These are phyloP conservation scores for Neurospora sp. DNA, from an alignment of 495 filamentous ascomycete genomes.

Conservation along the genomic window DNA sequence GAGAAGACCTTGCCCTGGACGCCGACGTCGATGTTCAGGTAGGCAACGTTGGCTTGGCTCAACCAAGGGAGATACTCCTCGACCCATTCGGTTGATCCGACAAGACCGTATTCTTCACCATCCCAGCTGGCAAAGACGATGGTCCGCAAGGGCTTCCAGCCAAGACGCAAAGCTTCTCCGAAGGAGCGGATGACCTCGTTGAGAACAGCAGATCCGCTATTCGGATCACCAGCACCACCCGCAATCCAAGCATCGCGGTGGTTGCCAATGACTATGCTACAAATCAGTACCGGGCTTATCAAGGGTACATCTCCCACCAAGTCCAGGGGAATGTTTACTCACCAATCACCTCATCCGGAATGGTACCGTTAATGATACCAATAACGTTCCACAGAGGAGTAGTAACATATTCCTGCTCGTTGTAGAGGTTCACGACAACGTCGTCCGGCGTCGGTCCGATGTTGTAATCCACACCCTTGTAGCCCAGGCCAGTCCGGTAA, in stretches of 20 bases:
- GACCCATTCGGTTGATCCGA: slow-evolving; percentile 92
- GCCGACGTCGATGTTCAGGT: slow-evolving; percentile 83
- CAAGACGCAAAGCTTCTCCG: slow-evolving; percentile 62
- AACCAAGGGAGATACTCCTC: slow-evolving; percentile 91
- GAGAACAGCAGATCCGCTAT: slow-evolving; percentile 81
- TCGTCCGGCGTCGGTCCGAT: slow-evolving; percentile 76
- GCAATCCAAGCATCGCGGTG: slow-evolving; percentile 93
- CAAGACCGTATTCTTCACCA: slow-evolving; percentile 82
- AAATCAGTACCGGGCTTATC: not conserved
- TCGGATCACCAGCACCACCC: slow-evolving; percentile 79
- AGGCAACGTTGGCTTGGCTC: slow-evolving; percentile 64
- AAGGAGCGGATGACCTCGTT: slow-evolving; percentile 80
- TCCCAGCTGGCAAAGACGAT: slow-evolving; percentile 96
- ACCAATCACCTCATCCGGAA: slow-evolving; percentile 59
- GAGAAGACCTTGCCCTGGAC: slow-evolving; percentile 60
- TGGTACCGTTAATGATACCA: slow-evolving; percentile 84
- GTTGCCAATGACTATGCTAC: slow-evolving; percentile 69
- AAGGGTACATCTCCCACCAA: not conserved
- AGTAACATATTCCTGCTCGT: slow-evolving; percentile 79
- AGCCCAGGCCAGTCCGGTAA: slow-evolving; percentile 60
- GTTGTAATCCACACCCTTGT: slow-evolving; percentile 85
- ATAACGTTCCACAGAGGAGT: slow-evolving; percentile 95
- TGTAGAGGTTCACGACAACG: slow-evolving; percentile 70
- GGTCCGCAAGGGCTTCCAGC: slow-evolving; percentile 85
- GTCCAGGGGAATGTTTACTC: not conserved